Evolutionary conservation across 768 basidiomycete genomes (phyloP), one percentile per base, ranked within the genome.

Genomic region (Asterophora lycoperdoides): DNA sequence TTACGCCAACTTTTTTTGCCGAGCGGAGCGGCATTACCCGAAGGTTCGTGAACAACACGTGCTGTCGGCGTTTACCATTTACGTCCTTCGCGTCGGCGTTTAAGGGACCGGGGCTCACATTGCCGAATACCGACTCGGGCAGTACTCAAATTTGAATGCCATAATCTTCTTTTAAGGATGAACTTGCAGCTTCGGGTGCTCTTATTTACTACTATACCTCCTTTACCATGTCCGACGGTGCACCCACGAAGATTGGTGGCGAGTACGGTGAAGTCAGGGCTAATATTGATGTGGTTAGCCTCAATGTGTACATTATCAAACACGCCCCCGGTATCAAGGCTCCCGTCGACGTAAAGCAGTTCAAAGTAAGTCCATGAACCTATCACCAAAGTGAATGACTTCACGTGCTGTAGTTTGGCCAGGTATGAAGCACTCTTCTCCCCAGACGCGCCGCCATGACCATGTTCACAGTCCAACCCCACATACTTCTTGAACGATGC

Each of bases 401-500:
- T 48, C 32, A 42, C 20, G 38, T 18, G 10, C 13, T 44, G 11
- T 44, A 93, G 90, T 93, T 89, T 68, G 92, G 90, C 38, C 92
- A 93, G 81, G 92, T 91, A 66, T 60, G 73, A 49, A 36, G 42
- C 15, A 20, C 29, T 32, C 20, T 23, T 4, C 48, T 2, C 4
- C 5, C n/a, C 8, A 26, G 29, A 38, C 17, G 38, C 15, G 30
- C 33, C n/a, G 15, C n/a, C 19, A 28, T 41, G 47, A 52, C 28
- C 19, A 28, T 34, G 15, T 23, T 11, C 8, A 6, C 64, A 93
- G 89, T 93, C 92, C 7, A 99, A 99, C 61, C 95, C 95, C 0
- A 98, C 95, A 0, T 99, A 97, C 65, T 89, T 98, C 68, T 67
- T 99, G 41, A 89, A 81, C 5, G 90, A 91, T 68, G 74, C 79